Evolutionary conservation across 164 flowering plant species (phyloP).

Genomic region (Vitis vinifera): DNA sequence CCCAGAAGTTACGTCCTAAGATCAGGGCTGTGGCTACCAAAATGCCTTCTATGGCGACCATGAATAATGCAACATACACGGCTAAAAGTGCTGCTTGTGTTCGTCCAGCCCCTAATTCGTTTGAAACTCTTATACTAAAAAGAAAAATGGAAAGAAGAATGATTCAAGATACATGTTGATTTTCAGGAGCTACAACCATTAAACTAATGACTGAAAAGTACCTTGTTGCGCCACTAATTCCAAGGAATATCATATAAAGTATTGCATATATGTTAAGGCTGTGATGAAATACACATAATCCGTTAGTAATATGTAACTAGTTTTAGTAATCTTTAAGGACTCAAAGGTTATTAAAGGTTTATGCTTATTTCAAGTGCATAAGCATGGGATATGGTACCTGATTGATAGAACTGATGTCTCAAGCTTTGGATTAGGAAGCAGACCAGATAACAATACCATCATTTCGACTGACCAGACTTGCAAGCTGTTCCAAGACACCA

Average conservation of each 20-base stretch:
- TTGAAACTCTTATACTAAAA: conserved; percentile 40
- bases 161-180: neutral
- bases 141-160: too few species aligned
- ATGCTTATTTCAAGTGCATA: too few species aligned
- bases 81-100: conserved; percentile 31
- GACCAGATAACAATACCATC: conserved; percentile 39
- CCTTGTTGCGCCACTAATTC: conserved; percentile 40
- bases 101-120: conserved; percentile 42
- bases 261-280: conserved; percentile 29
- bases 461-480: conserved; percentile 40
- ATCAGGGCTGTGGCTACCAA: conserved; percentile 20
- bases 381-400: conserved; percentile 18
- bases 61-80: conserved; percentile 12
- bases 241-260: conserved; percentile 31
- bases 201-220: conserved; percentile 1
- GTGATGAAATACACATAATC: too few species aligned
- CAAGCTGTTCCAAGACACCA: conserved; percentile 22
- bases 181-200: too few species aligned
- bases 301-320: too few species aligned
- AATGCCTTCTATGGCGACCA: conserved; percentile 24
- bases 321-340: too few species aligned
- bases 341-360: too few species aligned
- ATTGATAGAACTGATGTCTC: conserved; percentile 43
- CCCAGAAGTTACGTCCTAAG: conserved; percentile 21
- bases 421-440: conserved; percentile 40